A percentile compares a stretch with the other conserved stretches of the same genome.
phyloP scores from a whole-genome alignment of 352 stramenopile genomes.

The Globisporangium polare region DNA sequence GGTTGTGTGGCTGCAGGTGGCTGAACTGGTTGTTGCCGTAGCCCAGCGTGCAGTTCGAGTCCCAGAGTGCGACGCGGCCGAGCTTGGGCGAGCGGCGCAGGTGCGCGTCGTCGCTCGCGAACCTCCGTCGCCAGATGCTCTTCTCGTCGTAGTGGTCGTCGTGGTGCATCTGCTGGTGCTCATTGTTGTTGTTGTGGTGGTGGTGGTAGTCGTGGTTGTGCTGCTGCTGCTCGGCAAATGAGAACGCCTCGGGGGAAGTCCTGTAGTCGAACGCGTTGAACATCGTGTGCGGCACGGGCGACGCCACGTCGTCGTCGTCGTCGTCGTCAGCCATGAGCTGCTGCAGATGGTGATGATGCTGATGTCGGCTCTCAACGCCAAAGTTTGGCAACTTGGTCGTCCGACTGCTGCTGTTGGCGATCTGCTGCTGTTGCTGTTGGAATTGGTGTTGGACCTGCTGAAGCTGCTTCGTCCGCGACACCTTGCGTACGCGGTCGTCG shows the following conservation, averaged over 20 bases:
- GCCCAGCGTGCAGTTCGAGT: background rate
- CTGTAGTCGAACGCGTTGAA: slow-evolving; percentile 54
- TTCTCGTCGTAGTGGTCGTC: slow-evolving; percentile 1
- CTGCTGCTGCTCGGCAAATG: slow-evolving; percentile 5
- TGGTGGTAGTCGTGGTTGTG: slow-evolving; percentile 7
- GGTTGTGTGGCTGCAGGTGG: slow-evolving; percentile 32
- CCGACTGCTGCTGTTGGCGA: too few relatives aligned
- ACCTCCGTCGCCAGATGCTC: slow-evolving; percentile 38
- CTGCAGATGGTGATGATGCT: slow-evolving; percentile 16
- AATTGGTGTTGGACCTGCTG: slow-evolving; percentile 17
- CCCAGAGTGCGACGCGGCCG: slow-evolving; percentile 39
- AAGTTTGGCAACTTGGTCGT: slow-evolving; percentile 8
- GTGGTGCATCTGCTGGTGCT: slow-evolving; percentile 7
- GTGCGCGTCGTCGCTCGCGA: slow-evolving; percentile 9
- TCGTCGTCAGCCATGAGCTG: slow-evolving; percentile 16
- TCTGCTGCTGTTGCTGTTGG: background rate
- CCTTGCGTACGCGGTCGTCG: slow-evolving; percentile 36
- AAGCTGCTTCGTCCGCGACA: slow-evolving; percentile 26
- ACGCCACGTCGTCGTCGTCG: slow-evolving; percentile 16
- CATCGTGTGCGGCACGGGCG: slow-evolving; percentile 15
- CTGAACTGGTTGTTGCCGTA: slow-evolving; percentile 20
- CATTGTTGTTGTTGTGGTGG: background rate
- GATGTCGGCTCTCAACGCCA: background rate
- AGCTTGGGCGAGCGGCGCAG: slow-evolving; percentile 28
- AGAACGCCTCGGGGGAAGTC: slow-evolving; percentile 36